These are phyloP conservation scores for Lavandula angustifolia DNA, from an alignment of 257 asterid genomes.

Conservation along the genomic window DNA sequence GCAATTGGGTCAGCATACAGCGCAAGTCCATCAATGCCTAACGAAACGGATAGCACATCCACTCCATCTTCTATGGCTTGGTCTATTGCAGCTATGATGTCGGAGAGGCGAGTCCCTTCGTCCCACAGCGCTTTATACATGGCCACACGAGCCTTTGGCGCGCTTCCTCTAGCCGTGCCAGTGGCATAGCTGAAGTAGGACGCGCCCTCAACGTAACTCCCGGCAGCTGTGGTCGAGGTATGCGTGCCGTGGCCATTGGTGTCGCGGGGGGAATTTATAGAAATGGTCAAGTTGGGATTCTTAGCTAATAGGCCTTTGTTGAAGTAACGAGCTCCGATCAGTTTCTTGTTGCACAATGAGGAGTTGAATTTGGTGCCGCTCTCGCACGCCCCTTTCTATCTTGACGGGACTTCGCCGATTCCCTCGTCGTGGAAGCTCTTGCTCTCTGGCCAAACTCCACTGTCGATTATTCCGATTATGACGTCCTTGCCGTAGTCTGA, in stretches of 20 bases:
- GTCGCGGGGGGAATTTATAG: slow-evolving; percentile 67
- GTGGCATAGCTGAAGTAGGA: slow-evolving; percentile 62
- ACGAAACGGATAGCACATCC: slow-evolving; percentile 60
- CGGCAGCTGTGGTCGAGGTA: slow-evolving; percentile 74
- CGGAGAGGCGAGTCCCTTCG: slow-evolving; percentile 49
- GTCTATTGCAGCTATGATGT: slow-evolving; percentile 71
- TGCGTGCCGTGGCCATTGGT: slow-evolving; percentile 77
- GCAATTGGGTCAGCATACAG: slow-evolving; percentile 59
- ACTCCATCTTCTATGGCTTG: slow-evolving; percentile 62
- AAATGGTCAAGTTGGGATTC: slow-evolving; percentile 49
- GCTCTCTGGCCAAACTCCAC: slow-evolving; percentile 86
- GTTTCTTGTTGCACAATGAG: slow-evolving; percentile 67
- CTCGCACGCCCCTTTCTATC: slow-evolving; percentile 70
- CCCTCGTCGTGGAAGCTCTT: slow-evolving; percentile 58
- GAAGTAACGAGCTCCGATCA: slow-evolving; percentile 74
- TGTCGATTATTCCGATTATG: slow-evolving; percentile 64
- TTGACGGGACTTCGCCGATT: slow-evolving; percentile 46
- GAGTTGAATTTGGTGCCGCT: slow-evolving; percentile 58
- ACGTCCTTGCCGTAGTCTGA: slow-evolving; percentile 58
- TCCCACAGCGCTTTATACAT: slow-evolving; percentile 71
- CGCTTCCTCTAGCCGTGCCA: slow-evolving; percentile 61
- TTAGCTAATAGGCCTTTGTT: slow-evolving; percentile 58
- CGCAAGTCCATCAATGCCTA: slow-evolving; percentile 50
- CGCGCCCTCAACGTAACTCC: slow-evolving; percentile 50
- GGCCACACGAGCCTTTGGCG: slow-evolving; percentile 62